Base-by-base conservation (phyloP, 2,329 filamentous ascomycete species). In the Penicillium crustosum region DNA sequence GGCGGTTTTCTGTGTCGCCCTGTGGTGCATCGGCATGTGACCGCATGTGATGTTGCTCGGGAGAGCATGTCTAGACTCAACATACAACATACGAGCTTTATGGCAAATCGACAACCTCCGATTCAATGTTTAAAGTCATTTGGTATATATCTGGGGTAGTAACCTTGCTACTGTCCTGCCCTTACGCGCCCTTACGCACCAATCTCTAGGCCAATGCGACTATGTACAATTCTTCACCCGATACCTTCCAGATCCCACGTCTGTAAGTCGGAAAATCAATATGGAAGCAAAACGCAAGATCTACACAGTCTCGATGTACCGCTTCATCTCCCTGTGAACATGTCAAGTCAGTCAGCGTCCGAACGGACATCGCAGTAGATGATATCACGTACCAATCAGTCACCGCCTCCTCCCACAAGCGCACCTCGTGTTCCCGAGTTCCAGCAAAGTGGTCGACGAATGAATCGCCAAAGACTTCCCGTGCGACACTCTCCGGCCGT, bases 401-500 rank as follows among this genome's bases (percentile, higher is more conserved):
- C 6, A 97, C 93, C 2, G 93, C 93, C 74, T 97, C 93, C 68
- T 97, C 93, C 89, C 90, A 99, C 21, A 96, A 77, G 60, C 90
- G 81, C 58, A 94, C 83, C 77, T 99, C 94, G 75, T 99, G 93
- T 74, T 96, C 89, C 63, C 94, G 84, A 19, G 93, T 96, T 17
- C 94, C 94, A 13, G 88, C 91, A 78, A 88, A 99, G 75, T 97
- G 94, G 17, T 97, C 93, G 3, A 99, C 94, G 77, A 99, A 99
- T 9, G 89, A 90, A 73, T 97, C 89, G 0, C 94, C 94, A 75
- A 99, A 90, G 0, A 96, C 90, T 72, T 97, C 90, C 57, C 94
- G 83, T n/a, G 94, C 94, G 17, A 97, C 82, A 73, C 93, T 97
- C 2, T 84, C 90, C 67, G 86, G 84, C 31, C 85, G 79, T 79